Percentiles rank a stretch among this genome's conserved stretches.
These are phyloP conservation scores for Solanum peruvianum DNA, from an alignment of 257 asterid genomes.

Conservation along the genomic window DNA sequence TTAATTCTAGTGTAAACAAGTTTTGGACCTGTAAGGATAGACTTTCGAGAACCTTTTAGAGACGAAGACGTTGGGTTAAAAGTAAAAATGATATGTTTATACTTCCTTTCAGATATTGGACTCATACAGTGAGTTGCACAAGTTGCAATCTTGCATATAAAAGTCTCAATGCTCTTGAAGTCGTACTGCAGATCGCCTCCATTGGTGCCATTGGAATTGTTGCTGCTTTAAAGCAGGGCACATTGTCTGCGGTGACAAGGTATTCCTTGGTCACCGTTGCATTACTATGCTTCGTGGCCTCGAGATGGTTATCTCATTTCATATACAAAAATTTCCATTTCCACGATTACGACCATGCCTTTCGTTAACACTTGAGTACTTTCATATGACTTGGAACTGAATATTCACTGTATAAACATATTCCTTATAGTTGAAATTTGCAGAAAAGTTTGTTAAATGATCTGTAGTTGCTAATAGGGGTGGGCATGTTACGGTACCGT, in stretches of 20 bases:
- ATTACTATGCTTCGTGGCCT: constrained; percentile 54
- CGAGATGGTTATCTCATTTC: constrained; percentile 71
- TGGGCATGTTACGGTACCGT: too few species aligned
- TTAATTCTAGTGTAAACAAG: too few species aligned
- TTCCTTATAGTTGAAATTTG: not conserved
- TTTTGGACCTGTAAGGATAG: not conserved
- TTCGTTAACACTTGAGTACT: constrained; percentile 16
- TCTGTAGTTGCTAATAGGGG: not conserved
- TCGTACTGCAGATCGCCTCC: constrained; percentile 44
- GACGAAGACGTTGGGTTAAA: not conserved
- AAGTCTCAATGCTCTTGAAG: constrained; percentile 34
- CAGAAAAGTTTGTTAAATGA: not conserved
- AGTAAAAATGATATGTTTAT: not conserved
- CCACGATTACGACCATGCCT: constrained; percentile 91
- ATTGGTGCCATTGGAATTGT: constrained; percentile 38
- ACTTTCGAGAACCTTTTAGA: not conserved
- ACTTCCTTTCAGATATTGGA: constrained; percentile 56
- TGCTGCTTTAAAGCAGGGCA: constrained; percentile 59
- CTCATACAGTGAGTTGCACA: constrained; percentile 56
- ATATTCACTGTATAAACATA: not conserved
- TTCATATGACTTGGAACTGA: not conserved
- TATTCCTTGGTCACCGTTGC: constrained; percentile 36
- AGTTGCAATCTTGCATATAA: constrained; percentile 65
- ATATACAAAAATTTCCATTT: constrained; percentile 63
- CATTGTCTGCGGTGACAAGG: constrained; percentile 27